Percentiles rank a stretch among this genome's conserved stretches.
Conservation (phyloP, 2,329 filamentous ascomycete genomes). For the Exophiala alcalophila region DNA sequence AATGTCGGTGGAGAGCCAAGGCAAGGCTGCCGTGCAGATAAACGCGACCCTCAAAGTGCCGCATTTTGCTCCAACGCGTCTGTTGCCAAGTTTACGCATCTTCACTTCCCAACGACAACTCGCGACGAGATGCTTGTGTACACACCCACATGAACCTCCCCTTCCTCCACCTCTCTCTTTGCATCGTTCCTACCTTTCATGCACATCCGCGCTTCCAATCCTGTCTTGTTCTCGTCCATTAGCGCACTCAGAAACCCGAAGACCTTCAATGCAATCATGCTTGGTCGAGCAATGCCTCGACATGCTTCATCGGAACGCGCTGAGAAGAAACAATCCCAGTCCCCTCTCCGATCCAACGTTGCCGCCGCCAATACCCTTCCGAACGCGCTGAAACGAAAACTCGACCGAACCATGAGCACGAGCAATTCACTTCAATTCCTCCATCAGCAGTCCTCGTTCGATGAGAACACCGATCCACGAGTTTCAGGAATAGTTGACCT, state of each 20-base stretch:
- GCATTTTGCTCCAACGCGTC: no score
- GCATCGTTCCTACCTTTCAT: conserved; percentile 12
- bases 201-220: conserved; percentile 8
- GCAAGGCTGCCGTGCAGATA: no score
- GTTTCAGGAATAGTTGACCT: conserved; percentile 76
- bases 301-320: conserved; percentile 20
- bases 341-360: conserved; percentile 19
- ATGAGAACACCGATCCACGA: conserved; percentile 84
- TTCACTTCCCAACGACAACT: no score
- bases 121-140: conserved; percentile 2
- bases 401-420: conserved; percentile 29
- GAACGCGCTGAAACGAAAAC: conserved; percentile 25
- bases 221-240: conserved; percentile 19
- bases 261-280: conserved; percentile 26
- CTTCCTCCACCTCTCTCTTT: neutral
- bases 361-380: conserved; percentile 17
- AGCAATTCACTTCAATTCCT: conserved; percentile 39
- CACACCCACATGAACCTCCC: neutral
- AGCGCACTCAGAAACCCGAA: conserved; percentile 25
- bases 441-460: conserved; percentile 58
- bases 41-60: no score
- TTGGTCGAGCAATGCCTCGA: conserved; percentile 18
- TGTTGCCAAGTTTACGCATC: no score
- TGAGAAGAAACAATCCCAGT: conserved; percentile 25
- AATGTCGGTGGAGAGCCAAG: no score